phyloP scores from a whole-genome alignment of 495 filamentous ascomycete genomes.

The Pyrenula aspistea region DNA sequence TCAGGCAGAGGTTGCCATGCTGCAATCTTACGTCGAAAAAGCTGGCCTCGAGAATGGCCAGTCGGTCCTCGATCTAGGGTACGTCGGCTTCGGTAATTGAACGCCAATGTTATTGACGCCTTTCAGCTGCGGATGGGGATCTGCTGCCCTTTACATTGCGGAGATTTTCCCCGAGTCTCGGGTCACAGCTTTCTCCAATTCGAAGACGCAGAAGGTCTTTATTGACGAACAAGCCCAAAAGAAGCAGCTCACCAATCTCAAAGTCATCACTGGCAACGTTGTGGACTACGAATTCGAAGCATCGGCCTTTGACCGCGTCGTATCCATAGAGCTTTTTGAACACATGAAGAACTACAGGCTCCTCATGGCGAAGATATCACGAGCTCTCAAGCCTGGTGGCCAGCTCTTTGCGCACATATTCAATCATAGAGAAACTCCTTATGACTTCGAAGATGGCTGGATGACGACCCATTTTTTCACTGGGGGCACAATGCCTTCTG shows the following conservation, averaged over 20 bases:
- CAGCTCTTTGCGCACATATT: conserved; percentile 58
- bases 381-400: conserved; percentile 42
- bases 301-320: conserved; percentile 42
- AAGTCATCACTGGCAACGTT: conserved; percentile 48
- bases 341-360: conserved; percentile 65
- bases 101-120: conserved; percentile 2
- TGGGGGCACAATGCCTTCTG: conserved; percentile 55
- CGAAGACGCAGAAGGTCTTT: conserved; percentile 47
- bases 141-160: conserved; percentile 47
- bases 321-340: conserved; percentile 58
- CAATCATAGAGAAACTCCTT: conserved; percentile 44
- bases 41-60: conserved; percentile 43
- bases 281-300: conserved; percentile 46
- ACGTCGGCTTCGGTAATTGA: conserved; percentile 9
- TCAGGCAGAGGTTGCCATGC: conserved; percentile 54
- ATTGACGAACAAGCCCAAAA: conserved; percentile 43
- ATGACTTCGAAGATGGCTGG: conserved; percentile 60
- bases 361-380: conserved; percentile 45
- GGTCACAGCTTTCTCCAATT: conserved; percentile 55
- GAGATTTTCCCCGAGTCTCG: conserved; percentile 41
- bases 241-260: conserved; percentile 41
- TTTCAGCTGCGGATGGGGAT: conserved; percentile 54
- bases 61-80: conserved; percentile 53
- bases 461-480: conserved; percentile 61
- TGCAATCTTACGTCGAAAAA: conserved; percentile 43